Evolutionary conservation across 306 rosid species (phyloP).

Genomic region (Quercus bicolor): DNA sequence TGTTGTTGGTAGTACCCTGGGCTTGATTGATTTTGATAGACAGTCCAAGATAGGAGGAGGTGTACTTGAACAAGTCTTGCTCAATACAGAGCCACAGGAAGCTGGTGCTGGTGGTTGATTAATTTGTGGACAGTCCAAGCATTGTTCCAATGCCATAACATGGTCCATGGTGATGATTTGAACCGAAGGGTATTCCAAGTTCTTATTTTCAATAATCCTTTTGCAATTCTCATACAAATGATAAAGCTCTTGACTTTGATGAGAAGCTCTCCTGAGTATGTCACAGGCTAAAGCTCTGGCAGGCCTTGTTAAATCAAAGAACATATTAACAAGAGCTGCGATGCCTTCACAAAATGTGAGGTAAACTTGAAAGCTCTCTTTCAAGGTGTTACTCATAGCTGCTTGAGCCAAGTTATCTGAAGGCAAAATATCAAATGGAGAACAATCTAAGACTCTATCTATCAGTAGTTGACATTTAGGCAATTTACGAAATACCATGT

Average conservation of each 20-base stretch:
- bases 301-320: conserved; percentile 39
- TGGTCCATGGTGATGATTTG: conserved; percentile 44
- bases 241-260: conserved; percentile 47
- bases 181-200: conserved; percentile 53
- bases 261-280: conserved; percentile 47
- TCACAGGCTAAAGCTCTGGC: conserved; percentile 52
- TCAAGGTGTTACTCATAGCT: conserved; percentile 52
- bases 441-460: conserved; percentile 45
- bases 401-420: conserved; percentile 40
- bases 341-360: conserved; percentile 47
- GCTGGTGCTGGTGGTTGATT: conserved; percentile 1
- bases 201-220: conserved; percentile 39
- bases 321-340: conserved; percentile 50
- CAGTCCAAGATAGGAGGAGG: conserved; percentile 13
- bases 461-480: conserved; percentile 51
- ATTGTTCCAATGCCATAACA: conserved; percentile 40
- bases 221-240: conserved; percentile 51
- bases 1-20: conserved; percentile 21
- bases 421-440: conserved; percentile 31
- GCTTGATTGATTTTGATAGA: conserved; percentile 22
- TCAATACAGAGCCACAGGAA: conserved; percentile 24
- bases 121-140: conserved; percentile 17
- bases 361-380: conserved; percentile 59
- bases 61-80: conserved; percentile 15
- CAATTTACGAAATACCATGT: conserved; percentile 47